Percentiles rank a stretch among this genome's conserved stretches.
phyloP scores from a whole-genome alignment of 768 basidiomycete genomes.

The Leccinum uliginosum region DNA sequence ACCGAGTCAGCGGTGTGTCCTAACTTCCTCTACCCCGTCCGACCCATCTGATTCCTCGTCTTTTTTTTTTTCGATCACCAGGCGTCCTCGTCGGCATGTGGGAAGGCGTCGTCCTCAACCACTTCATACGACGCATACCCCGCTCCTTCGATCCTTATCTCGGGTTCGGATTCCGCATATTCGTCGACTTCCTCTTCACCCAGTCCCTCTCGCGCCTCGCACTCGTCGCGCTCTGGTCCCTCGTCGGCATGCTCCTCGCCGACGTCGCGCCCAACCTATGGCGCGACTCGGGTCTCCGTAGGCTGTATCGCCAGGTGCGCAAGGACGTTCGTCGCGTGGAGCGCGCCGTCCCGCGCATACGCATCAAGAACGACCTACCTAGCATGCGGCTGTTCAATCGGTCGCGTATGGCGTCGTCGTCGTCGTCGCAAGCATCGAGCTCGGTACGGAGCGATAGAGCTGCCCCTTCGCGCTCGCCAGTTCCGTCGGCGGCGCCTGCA shows the following conservation, averaged over 20 bases:
- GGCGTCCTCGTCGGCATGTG: constrained; percentile 71
- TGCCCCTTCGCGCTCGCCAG: constrained; percentile 23
- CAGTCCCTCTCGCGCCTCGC: constrained; percentile 44
- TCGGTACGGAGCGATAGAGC: constrained; percentile 31
- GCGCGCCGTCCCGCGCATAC: constrained; percentile 28
- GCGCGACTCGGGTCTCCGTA: constrained; percentile 38
- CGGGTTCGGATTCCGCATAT: constrained; percentile 62
- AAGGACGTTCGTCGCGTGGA: constrained; percentile 31
- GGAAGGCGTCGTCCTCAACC: constrained; percentile 73
- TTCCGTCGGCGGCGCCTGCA: constrained; percentile 13
- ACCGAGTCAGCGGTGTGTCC: constrained; percentile 28
- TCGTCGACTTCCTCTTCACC: constrained; percentile 67
- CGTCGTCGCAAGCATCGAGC: constrained; percentile 12
- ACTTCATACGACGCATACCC: constrained; percentile 66
- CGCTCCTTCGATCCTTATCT: constrained; percentile 65
- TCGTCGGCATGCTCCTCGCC: constrained; percentile 48
- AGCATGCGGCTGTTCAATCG: constrained; percentile 24
- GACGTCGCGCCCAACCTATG: constrained; percentile 47
- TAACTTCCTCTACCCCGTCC: not conserved
- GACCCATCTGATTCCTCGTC: constrained; percentile 3
- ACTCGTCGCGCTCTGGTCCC: constrained; percentile 51
- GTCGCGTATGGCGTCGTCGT: constrained; percentile 18
- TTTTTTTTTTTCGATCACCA: no score
- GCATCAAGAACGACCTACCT: constrained; percentile 31
- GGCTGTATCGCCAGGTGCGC: constrained; percentile 34